A percentile compares a stretch with the other conserved stretches of the same genome.
Conservation (phyloP, 129 eudicot genomes). For the Tanacetum coccineum region DNA sequence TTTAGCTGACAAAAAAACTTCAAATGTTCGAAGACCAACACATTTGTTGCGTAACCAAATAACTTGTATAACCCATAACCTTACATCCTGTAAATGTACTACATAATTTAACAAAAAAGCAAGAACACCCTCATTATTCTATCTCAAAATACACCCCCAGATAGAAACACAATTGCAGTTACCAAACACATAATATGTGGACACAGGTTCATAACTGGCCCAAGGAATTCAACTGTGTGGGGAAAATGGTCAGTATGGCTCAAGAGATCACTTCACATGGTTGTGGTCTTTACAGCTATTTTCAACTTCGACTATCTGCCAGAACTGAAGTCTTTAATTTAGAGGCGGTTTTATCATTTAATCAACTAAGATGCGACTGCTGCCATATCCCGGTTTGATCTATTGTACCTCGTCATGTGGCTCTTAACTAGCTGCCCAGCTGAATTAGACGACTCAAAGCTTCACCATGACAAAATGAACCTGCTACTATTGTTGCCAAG, state of each 20-base stretch:
- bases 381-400: conserved; percentile 60
- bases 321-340: conserved; percentile 2
- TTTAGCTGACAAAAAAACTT: not conserved
- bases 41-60: not conserved
- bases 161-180: conserved; percentile 8
- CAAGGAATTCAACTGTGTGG: conserved; percentile 1
- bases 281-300: conserved; percentile 22
- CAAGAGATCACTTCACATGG: conserved; percentile 14
- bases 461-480: conserved; percentile 65
- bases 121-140: conserved; percentile 29
- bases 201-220: conserved; percentile 13
- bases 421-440: conserved; percentile 74
- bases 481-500: conserved; percentile 64
- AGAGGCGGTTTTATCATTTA: conserved; percentile 12
- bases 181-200: conserved; percentile 16
- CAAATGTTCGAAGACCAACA: not conserved
- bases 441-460: conserved; percentile 66
- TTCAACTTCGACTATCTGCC: conserved; percentile 3
- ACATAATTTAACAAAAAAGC: conserved; percentile 16
- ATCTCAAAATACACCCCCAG: conserved; percentile 24
- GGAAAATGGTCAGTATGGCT: conserved; percentile 22
- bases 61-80: not conserved
- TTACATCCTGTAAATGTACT: not conserved
- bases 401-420: conserved; percentile 75
- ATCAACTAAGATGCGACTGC: conserved; percentile 31